Evolutionary conservation across 345 rosid genomes (phyloP).

Genomic region (Eutrema japonicum): DNA sequence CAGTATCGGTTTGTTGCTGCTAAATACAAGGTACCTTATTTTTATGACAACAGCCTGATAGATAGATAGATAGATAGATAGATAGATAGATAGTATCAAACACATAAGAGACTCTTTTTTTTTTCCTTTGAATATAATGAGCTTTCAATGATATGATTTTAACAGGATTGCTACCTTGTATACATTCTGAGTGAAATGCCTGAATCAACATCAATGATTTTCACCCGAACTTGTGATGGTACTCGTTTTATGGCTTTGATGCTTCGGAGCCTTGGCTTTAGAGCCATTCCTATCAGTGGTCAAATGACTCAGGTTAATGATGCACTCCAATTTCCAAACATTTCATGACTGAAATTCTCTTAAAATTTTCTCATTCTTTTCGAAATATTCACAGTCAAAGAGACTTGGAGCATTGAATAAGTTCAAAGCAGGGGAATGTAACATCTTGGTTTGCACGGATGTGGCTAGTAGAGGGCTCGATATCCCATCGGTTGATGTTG

Average conservation of each 20-base stretch:
- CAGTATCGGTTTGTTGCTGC: conserved; percentile 77
- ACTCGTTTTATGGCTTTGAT: conserved; percentile 72
- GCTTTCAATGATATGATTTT: conserved; percentile 25
- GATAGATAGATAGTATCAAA: conserved; percentile 6
- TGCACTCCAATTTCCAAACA: background rate
- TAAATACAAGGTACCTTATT: conserved; percentile 68
- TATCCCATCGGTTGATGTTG: conserved; percentile 95
- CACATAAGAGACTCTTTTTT: background rate
- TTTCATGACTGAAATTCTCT: background rate
- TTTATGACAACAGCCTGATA: conserved; percentile 1
- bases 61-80: background rate
- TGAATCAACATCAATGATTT: conserved; percentile 84
- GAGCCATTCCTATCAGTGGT: conserved; percentile 96
- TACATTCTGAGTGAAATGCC: conserved; percentile 74
- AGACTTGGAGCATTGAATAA: conserved; percentile 93
- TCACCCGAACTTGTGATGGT: conserved; percentile 91
- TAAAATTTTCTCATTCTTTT: background rate
- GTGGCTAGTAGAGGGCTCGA: conserved; percentile 99
- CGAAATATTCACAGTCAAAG: conserved; percentile 59
- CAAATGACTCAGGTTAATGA: conserved; percentile 85
- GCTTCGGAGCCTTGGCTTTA: conserved; percentile 86
- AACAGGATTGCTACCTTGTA: conserved; percentile 92
- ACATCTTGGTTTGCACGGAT: conserved; percentile 90
- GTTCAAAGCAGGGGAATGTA: conserved; percentile 95
- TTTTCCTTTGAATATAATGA: background rate